Conservation (phyloP, 345 rosid genomes). For the Capsella bursapastoris region DNA sequence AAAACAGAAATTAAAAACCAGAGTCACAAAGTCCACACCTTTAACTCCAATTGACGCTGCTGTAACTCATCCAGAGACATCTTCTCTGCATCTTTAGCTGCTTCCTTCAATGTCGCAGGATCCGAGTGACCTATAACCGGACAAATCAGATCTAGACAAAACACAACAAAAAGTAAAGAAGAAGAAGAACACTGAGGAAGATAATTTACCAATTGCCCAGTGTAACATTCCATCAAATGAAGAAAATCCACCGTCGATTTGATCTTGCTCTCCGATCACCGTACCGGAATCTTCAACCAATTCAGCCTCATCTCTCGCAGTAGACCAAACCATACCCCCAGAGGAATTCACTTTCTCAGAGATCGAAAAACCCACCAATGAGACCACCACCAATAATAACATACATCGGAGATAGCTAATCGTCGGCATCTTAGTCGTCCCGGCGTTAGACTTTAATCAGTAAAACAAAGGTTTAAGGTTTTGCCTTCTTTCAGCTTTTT, state of each 20-base stretch:
- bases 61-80: slow-evolving; percentile 66
- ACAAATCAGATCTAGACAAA: slow-evolving; percentile 26
- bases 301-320: slow-evolving; percentile 67
- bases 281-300: slow-evolving; percentile 53
- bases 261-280: slow-evolving; percentile 54
- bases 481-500: slow-evolving; percentile 25
- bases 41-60: slow-evolving; percentile 79
- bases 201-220: slow-evolving; percentile 84
- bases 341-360: slow-evolving; percentile 58
- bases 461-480: slow-evolving; percentile 1
- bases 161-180: background rate
- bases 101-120: slow-evolving; percentile 75
- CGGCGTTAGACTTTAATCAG: slow-evolving; percentile 21
- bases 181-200: background rate
- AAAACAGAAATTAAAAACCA: slow-evolving; percentile 2
- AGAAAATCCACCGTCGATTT: slow-evolving; percentile 87
- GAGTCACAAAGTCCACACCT: slow-evolving; percentile 48
- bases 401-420: slow-evolving; percentile 8
- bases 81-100: slow-evolving; percentile 68
- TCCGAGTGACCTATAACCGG: slow-evolving; percentile 76
- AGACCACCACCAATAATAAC: slow-evolving; percentile 21
- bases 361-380: slow-evolving; percentile 23
- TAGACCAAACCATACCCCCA: slow-evolving; percentile 63
- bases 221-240: slow-evolving; percentile 91
- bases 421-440: slow-evolving; percentile 20